These are phyloP conservation scores for Marasmius sp. DNA, from an alignment of 1,284 basidiomycete genomes.

Conservation along the genomic window DNA sequence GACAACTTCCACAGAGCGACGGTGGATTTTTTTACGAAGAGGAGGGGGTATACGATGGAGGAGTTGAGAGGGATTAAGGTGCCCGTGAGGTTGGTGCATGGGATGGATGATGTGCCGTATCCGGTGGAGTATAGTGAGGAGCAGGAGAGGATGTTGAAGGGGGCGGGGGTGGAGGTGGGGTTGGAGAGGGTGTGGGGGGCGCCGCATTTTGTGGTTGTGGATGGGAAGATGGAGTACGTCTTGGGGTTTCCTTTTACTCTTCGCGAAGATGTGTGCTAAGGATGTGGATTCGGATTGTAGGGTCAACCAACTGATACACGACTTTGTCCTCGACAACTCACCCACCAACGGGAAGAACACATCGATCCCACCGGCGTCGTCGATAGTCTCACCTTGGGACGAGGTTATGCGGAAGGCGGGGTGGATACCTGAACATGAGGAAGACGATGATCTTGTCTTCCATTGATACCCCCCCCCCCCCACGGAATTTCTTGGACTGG, in stretches of 20 bases:
- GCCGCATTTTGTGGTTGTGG: neutral
- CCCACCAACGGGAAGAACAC: too few relatives aligned
- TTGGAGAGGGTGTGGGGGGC: neutral
- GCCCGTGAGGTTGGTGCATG: neutral
- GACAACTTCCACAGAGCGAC: neutral
- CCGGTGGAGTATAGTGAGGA: neutral
- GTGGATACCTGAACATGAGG: too few relatives aligned
- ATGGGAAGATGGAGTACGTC: neutral
- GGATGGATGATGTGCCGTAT: neutral
- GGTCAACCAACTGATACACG: too few relatives aligned
- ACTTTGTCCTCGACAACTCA: too few relatives aligned
- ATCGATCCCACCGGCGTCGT: too few relatives aligned
- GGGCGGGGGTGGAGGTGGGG: neutral
- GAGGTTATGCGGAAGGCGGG: too few relatives aligned
- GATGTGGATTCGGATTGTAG: too few relatives aligned
- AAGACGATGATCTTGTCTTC: too few relatives aligned
- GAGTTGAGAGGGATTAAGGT: neutral
- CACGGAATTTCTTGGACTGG: too few relatives aligned
- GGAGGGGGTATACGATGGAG: neutral
- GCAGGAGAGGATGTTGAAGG: neutral
- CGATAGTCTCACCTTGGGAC: too few relatives aligned
- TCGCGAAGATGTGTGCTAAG: neutral
- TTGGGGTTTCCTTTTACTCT: neutral
- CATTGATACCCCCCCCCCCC: too few relatives aligned
- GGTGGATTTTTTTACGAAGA: neutral